Conservation (phyloP, 495 filamentous ascomycete genomes). For the Ramalina intermedia region DNA sequence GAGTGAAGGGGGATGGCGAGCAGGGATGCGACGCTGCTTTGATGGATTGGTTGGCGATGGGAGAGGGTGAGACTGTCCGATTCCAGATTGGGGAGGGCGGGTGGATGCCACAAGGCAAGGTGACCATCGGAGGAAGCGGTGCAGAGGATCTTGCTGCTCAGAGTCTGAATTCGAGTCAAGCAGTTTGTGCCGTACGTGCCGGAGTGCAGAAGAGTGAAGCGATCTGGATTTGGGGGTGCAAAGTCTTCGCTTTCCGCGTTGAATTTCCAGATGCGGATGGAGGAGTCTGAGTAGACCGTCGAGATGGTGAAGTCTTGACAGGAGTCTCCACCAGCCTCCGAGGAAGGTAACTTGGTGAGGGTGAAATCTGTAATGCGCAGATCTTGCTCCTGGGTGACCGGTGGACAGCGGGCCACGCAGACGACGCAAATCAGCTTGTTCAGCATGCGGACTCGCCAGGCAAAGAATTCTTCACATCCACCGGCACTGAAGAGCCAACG, state of each 20-base stretch:
- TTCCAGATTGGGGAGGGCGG: not conserved
- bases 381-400: conserved; percentile 47
- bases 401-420: conserved; percentile 46
- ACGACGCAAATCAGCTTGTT: conserved; percentile 42
- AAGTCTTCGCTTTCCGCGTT: conserved; percentile 23
- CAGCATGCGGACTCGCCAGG: conserved; percentile 54
- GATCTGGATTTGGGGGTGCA: conserved; percentile 3
- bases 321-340: conserved; percentile 1
- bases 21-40: conserved; percentile 57
- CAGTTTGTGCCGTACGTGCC: conserved; percentile 66
- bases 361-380: conserved; percentile 66
- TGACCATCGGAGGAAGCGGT: conserved; percentile 52
- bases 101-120: conserved; percentile 32
- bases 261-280: conserved; percentile 46
- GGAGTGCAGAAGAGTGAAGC: conserved; percentile 40
- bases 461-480: conserved; percentile 75
- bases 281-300: conserved; percentile 68
- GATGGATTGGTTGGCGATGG: conserved; percentile 43
- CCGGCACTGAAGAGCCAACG: conserved; percentile 68
- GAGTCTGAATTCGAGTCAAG: conserved; percentile 50
- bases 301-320: conserved; percentile 35
- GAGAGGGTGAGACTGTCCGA: conserved; percentile 19
- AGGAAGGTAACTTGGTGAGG: conserved; percentile 23
- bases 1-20: conserved; percentile 20
- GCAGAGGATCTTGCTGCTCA: conserved; percentile 31